These are phyloP conservation scores for Nannizzia gypsea DNA, from an alignment of 2,329 filamentous ascomycete species.

Conservation along the genomic window DNA sequence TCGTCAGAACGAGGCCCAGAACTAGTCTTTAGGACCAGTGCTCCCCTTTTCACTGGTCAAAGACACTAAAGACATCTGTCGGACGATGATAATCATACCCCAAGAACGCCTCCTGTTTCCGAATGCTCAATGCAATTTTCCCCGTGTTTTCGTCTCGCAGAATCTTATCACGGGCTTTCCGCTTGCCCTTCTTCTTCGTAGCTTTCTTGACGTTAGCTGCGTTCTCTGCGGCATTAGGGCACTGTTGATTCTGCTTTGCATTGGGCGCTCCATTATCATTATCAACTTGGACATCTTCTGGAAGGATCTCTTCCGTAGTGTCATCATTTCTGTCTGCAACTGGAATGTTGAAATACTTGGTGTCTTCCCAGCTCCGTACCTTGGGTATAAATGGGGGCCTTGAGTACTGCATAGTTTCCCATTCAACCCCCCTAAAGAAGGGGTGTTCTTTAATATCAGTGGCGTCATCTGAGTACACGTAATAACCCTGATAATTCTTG, in stretches of 20 bases:
- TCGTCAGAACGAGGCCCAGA: neutral
- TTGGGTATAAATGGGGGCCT: conserved; percentile 69
- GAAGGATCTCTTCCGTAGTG: neutral
- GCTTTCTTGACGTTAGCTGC: conserved; percentile 12
- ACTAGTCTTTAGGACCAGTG: neutral
- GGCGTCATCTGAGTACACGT: conserved; percentile 73
- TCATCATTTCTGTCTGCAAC: neutral
- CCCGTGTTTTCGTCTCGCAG: conserved; percentile 60
- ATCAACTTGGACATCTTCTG: conserved; percentile 1
- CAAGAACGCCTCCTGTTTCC: conserved; percentile 73
- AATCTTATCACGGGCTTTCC: conserved; percentile 71
- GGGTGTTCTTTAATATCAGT: conserved; percentile 80
- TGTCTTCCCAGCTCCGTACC: conserved; percentile 57
- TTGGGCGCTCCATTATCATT: neutral
- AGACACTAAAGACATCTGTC: conserved; percentile 24
- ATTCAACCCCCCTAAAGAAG: conserved; percentile 71
- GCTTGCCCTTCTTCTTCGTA: conserved; percentile 54
- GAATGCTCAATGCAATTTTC: conserved; percentile 59
- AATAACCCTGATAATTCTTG: conserved; percentile 40
- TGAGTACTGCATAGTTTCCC: conserved; percentile 60
- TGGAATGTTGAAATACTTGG: conserved; percentile 66
- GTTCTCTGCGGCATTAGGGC: neutral
- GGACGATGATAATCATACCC: conserved; percentile 70
- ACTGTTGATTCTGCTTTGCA: neutral
- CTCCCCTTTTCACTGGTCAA: conserved; percentile 26